These are phyloP conservation scores for Mucor mucedo DNA, from an alignment of 371 early-diverging fungal species.

Conservation along the genomic window DNA sequence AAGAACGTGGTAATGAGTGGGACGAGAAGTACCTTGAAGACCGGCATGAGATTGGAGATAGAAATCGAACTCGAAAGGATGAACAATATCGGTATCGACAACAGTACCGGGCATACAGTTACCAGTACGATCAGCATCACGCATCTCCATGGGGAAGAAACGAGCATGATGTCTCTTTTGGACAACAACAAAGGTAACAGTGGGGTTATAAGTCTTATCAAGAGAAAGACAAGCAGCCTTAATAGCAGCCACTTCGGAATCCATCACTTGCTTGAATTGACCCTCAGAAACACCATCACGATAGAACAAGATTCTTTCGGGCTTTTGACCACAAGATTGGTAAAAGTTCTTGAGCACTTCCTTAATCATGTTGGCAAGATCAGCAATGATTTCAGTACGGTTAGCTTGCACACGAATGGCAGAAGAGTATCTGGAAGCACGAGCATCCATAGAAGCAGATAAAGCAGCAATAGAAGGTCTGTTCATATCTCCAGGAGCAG, in stretches of 20 bases:
- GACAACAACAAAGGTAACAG: conserved; percentile 90
- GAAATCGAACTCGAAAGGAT: conserved; percentile 91
- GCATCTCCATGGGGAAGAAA: conserved; percentile 82
- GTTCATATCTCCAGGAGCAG: conserved; percentile 74
- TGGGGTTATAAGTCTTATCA: conserved; percentile 76
- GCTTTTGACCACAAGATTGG: conserved; percentile 76
- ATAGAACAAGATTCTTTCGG: conserved; percentile 91
- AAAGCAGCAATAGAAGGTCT: conserved; percentile 86
- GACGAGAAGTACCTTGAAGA: conserved; percentile 90
- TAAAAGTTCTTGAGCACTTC: conserved; percentile 84
- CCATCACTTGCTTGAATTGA: conserved; percentile 82
- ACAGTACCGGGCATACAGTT: conserved; percentile 86
- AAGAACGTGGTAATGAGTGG: conserved; percentile 89
- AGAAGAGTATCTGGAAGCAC: conserved; percentile 87
- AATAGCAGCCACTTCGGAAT: conserved; percentile 82
- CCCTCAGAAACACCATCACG: conserved; percentile 95
- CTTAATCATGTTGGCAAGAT: conserved; percentile 81
- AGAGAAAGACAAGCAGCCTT: conserved; percentile 76
- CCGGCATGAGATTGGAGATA: conserved; percentile 90
- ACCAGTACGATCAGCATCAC: conserved; percentile 50
- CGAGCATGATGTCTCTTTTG: conserved; percentile 97
- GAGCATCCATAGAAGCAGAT: conserved; percentile 78
- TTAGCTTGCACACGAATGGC: conserved; percentile 83
- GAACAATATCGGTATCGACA: conserved; percentile 84
- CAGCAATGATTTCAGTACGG: conserved; percentile 87